Evolutionary conservation across 2,329 filamentous ascomycete genomes (phyloP).

Genomic region (Didymosphaeria variabile): DNA sequence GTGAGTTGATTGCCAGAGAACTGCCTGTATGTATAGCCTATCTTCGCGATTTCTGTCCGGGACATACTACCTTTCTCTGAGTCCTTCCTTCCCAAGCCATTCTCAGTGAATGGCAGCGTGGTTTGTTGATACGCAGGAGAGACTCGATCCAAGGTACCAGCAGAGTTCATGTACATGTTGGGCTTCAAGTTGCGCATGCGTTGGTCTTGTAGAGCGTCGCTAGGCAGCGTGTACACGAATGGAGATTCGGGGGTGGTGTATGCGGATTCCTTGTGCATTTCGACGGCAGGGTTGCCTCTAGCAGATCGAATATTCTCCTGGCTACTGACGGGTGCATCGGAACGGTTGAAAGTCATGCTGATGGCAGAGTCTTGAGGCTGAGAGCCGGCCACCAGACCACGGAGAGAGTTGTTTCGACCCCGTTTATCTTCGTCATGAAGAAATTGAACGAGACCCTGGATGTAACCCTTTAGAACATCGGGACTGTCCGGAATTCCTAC

Average conservation of each 20-base stretch:
- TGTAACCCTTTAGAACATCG: conserved; percentile 46
- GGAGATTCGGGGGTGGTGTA: conserved; percentile 25
- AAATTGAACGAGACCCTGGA: conserved; percentile 43
- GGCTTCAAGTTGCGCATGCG: conserved; percentile 25
- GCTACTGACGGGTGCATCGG: conserved; percentile 19
- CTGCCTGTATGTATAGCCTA: conserved; percentile 26
- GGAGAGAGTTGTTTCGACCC: conserved; percentile 33
- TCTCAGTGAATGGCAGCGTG: conserved; percentile 20
- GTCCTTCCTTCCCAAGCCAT: conserved; percentile 23
- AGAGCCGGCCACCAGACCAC: conserved; percentile 34
- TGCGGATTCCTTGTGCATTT: conserved; percentile 24
- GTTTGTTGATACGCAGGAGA: conserved; percentile 20
- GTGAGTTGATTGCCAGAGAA: conserved; percentile 38
- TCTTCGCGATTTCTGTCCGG: conserved; percentile 21
- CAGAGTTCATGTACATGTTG: conserved; percentile 23
- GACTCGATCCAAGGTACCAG: conserved; percentile 25
- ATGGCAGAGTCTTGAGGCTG: conserved; percentile 41
- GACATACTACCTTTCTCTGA: conserved; percentile 29
- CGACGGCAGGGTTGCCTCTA: conserved; percentile 21
- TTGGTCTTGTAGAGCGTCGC: conserved; percentile 25
- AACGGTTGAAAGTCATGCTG: conserved; percentile 36
- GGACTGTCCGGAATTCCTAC: conserved; percentile 41
- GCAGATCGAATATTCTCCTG: conserved; percentile 40
- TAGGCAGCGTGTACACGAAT: conserved; percentile 22
- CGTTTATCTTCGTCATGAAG: conserved; percentile 39